Percentiles rank a stretch among this genome's conserved stretches.
phyloP scores from a whole-genome alignment of 768 basidiomycete species.

The Amanita pseudoporphyria region DNA sequence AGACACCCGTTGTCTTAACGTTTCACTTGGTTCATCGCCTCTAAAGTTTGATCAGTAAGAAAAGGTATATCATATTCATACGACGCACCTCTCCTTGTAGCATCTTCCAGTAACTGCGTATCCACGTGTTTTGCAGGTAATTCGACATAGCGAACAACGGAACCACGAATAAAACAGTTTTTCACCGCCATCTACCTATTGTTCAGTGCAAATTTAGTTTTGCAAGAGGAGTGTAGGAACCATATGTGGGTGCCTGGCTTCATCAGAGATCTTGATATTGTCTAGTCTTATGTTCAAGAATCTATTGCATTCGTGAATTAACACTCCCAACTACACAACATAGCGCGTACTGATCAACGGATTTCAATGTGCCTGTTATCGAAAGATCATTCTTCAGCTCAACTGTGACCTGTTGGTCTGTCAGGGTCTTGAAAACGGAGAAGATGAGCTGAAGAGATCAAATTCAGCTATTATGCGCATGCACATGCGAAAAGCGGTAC shows the following conservation, averaged over 20 bases:
- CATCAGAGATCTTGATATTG: constrained; percentile 86
- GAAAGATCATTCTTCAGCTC: constrained; percentile 99
- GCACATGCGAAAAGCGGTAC: not conserved
- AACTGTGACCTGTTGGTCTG: constrained; percentile 93
- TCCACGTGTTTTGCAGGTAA: constrained; percentile 90
- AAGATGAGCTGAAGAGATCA: constrained; percentile 62
- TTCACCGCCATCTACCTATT: constrained; percentile 90
- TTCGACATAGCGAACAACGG: constrained; percentile 96
- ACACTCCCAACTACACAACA: not conserved
- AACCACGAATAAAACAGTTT: constrained; percentile 98
- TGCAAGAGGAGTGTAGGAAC: constrained; percentile 24
- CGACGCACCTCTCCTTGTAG: constrained; percentile 80
- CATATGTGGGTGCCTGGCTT: constrained; percentile 95
- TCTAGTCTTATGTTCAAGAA: constrained; percentile 96
- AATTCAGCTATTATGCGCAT: not conserved
- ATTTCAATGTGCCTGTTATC: constrained; percentile 92
- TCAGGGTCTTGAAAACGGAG: constrained; percentile 98
- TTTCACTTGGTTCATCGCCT: constrained; percentile 37
- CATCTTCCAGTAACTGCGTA: constrained; percentile 92
- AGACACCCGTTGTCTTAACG: constrained; percentile 17
- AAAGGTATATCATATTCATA: not conserved
- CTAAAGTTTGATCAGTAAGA: constrained; percentile 18
- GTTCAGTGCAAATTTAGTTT: not conserved
- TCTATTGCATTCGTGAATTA: constrained; percentile 27
- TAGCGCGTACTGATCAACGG: constrained; percentile 85